These are phyloP conservation scores for Pleochaeta shiraiana DNA, from an alignment of 2,329 filamentous ascomycete genomes.

Conservation along the genomic window DNA sequence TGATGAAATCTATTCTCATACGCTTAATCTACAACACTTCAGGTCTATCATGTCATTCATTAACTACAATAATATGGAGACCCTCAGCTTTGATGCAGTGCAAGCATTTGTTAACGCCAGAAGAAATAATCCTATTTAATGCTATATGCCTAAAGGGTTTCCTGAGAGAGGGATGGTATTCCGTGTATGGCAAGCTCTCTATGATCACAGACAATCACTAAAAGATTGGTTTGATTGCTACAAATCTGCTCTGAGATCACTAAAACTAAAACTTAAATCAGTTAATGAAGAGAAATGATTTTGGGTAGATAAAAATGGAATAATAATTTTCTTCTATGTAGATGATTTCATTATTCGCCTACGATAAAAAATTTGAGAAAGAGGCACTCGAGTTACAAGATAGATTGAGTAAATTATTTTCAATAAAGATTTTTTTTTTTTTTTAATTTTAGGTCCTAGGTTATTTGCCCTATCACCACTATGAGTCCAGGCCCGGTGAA, in stretches of 20 bases:
- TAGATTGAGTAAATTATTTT: neutral
- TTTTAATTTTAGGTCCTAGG: too few relatives aligned
- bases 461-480: too few relatives aligned
- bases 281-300: neutral
- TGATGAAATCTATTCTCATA: conserved; percentile 3
- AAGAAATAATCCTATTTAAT: neutral
- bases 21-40: neutral
- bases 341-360: neutral
- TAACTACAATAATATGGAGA: neutral
- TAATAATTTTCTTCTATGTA: neutral
- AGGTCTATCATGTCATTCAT: conserved; percentile 3
- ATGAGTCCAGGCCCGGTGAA: too few relatives aligned
- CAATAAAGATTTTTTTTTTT: neutral
- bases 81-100: neutral
- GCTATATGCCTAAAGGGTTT: neutral
- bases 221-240: conserved; percentile 4
- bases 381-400: neutral
- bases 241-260: neutral
- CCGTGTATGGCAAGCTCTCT: neutral
- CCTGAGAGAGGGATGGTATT: neutral
- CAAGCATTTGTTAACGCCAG: neutral
- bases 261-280: neutral
- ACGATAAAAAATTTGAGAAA: neutral
- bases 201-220: neutral
- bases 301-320: neutral